phyloP scores from a whole-genome alignment of 306 rosid genomes.

The Lagenaria siceraria region DNA sequence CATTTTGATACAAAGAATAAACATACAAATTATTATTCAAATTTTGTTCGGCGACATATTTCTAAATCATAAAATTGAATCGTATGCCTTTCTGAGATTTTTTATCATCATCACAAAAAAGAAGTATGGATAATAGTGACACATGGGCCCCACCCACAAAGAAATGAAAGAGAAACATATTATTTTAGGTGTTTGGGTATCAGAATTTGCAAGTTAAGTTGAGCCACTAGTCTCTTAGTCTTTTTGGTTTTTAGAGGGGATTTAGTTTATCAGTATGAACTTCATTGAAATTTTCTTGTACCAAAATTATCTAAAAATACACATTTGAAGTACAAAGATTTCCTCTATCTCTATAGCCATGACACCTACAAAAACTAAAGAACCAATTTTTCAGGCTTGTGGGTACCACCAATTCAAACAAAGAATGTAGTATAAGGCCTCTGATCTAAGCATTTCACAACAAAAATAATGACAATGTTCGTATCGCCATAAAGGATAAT shows the following conservation, averaged over 20 bases:
- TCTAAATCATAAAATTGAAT: neutral
- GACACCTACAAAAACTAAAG: neutral
- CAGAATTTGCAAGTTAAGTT: neutral
- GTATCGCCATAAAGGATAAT: neutral
- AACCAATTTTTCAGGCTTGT: neutral
- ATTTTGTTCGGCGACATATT: neutral
- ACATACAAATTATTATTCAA: neutral
- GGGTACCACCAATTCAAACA: neutral
- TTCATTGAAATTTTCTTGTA: neutral
- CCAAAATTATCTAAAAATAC: neutral
- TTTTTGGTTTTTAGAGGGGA: neutral
- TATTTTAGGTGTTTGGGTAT: neutral
- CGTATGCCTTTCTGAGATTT: neutral
- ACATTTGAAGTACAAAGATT: neutral
- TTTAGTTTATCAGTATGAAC: neutral
- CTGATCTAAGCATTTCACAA: neutral
- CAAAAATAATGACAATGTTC: neutral
- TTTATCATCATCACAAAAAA: neutral
- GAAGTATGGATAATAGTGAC: neutral
- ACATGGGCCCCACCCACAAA: neutral
- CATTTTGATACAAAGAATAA: neutral
- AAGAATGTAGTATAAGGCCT: neutral
- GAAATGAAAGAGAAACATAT: neutral
- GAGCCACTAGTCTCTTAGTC: neutral
- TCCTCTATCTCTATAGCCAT: neutral